Conservation (phyloP, 805 yeast species). For the Ogataea paraovalis region DNA sequence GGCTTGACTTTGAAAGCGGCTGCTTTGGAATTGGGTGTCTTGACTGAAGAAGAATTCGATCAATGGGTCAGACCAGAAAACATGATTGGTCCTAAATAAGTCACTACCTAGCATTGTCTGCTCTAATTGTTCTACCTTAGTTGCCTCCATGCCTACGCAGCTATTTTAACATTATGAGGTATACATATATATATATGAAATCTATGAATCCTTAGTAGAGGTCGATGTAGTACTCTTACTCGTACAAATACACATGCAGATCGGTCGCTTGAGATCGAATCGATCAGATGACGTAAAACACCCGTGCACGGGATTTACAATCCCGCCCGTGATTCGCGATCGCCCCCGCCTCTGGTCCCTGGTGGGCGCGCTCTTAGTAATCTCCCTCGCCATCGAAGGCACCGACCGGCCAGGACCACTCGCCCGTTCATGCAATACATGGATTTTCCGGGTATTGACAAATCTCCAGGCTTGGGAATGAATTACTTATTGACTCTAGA, state of each 20-base stretch:
- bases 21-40: slow-evolving; percentile 85
- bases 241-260: no score
- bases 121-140: background rate
- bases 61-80: slow-evolving; percentile 97
- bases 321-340: no score
- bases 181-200: no score
- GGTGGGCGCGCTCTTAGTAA: background rate
- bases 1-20: slow-evolving; percentile 93
- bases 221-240: no score
- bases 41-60: slow-evolving; percentile 83
- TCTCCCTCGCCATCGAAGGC: background rate
- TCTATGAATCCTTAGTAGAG: no score
- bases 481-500: no score
- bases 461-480: no score
- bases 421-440: background rate
- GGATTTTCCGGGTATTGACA: background rate
- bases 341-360: background rate
- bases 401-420: background rate
- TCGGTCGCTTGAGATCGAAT: no score
- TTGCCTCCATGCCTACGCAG: background rate
- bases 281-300: no score
- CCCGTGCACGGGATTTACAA: background rate
- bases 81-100: slow-evolving; percentile 87
- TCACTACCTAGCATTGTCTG: background rate
- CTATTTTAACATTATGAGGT: background rate